These are phyloP conservation scores for Teunomyces panamensis DNA, from an alignment of 805 yeast genomes.

Conservation along the genomic window DNA sequence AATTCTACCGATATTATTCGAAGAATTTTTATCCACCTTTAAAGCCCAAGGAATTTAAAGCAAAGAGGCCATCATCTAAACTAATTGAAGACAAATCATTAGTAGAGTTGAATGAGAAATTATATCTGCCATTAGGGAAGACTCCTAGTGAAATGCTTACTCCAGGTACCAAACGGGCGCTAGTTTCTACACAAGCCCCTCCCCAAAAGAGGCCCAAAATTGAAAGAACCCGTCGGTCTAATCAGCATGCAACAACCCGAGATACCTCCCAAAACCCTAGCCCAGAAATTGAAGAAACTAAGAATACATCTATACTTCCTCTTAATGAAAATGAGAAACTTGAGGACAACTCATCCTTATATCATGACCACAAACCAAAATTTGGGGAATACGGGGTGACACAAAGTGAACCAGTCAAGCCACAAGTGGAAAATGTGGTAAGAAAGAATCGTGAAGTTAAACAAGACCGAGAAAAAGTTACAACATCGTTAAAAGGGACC, in stretches of 20 bases:
- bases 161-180: slow-evolving; percentile 3
- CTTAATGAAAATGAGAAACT: not conserved
- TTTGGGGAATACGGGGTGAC: slow-evolving; percentile 2
- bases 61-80: slow-evolving; percentile 5
- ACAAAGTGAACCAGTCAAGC: slow-evolving; percentile 2
- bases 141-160: slow-evolving; percentile 21
- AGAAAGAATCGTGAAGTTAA: slow-evolving; percentile 6
- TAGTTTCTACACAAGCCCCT: not conserved
- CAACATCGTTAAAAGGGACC: slow-evolving; percentile 25
- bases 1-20: slow-evolving; percentile 59
- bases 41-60: slow-evolving; percentile 8
- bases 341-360: not conserved
- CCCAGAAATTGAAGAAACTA: not conserved
- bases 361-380: slow-evolving; percentile 1
- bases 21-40: slow-evolving; percentile 11
- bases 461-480: slow-evolving; percentile 4
- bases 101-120: slow-evolving; percentile 14
- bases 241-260: not conserved
- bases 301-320: not conserved
- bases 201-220: not conserved
- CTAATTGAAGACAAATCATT: slow-evolving; percentile 9
- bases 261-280: too few species aligned
- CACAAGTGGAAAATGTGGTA: not conserved
- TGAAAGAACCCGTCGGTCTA: not conserved
- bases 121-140: slow-evolving; percentile 21